Base-by-base conservation (phyloP, 768 basidiomycete genomes). In the Sarcodon aspratus region DNA sequence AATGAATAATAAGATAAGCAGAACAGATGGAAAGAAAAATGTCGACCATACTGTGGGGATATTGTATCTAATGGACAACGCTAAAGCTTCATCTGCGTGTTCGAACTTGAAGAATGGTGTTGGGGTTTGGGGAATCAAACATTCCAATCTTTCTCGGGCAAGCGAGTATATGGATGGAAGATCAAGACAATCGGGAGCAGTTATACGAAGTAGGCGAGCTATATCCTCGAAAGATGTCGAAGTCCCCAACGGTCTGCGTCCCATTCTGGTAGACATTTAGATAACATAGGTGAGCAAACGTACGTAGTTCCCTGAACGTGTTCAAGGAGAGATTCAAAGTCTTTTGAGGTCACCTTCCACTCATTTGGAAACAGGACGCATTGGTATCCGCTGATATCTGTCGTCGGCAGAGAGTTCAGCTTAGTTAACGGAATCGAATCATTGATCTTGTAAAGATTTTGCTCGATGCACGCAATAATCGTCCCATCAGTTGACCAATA, bases 101-200 rank as follows among this genome's bases (percentile, higher is more conserved):
- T 67, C 63, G 35, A 54, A 52, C 11, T 59, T 47, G 44, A 75
- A 54, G 11, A 50, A 70, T 0, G 73, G 73, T 1, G 57, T 46
- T 0, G 75, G 73, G 10, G 70, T 69, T n/a, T 63, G 63, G 1
- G 79, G 73, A 61, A 80, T 77, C 55, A 78, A 66, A 3, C 56
- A 52, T 15, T 64, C 59, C 27, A 87, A 59, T 36, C 66, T 62
- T 12, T 62, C 56, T 51, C 61, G 68, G 3, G 79, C 75, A 4
- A 67, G 50, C 12, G 59, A 50, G 51, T 85, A 73, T 11, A 85
- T 56, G 6, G 60, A 47, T 9, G 82, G 79, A 43, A 83, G 68
- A 59, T 82, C 72, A 10, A 86, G 65, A 53, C 76, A 74, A 18
- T 63, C 57, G 3, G 74, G 71, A 17, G 80, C 71, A 2, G 82